Evolutionary conservation across 1,284 basidiomycete species (phyloP).

Genomic region (Mrakiaceae sp.): DNA sequence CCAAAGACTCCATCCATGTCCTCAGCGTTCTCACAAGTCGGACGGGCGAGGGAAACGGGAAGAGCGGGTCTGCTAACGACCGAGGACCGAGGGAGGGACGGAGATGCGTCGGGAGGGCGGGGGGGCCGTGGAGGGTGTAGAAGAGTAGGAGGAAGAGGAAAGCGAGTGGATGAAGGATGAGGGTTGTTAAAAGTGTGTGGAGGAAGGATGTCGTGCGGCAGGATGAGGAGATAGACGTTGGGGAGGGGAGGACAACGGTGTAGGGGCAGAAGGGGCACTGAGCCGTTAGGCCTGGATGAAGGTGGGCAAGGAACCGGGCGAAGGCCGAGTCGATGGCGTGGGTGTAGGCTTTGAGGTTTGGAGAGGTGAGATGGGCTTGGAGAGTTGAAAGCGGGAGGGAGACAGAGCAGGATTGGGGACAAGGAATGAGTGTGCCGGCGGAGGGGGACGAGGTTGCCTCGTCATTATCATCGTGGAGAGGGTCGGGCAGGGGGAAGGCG

Average conservation of each 20-base stretch:
- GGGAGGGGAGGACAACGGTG: background rate
- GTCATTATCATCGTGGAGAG: background rate
- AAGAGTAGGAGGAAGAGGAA: too few species aligned
- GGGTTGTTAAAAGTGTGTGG: background rate
- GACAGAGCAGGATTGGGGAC: slow-evolving; percentile 9
- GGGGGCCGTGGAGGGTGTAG: background rate
- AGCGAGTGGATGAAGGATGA: background rate
- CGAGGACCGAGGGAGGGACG: background rate
- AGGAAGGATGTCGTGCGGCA: too few species aligned
- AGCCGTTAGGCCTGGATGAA: background rate
- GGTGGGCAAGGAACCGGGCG: slow-evolving; percentile 1
- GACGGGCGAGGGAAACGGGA: too few species aligned
- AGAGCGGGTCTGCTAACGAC: background rate
- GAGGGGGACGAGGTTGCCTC: background rate
- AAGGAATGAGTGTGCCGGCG: slow-evolving; percentile 10
- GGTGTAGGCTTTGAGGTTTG: slow-evolving; percentile 3
- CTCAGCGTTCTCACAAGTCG: background rate
- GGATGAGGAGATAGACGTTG: background rate
- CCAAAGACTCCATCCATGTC: background rate
- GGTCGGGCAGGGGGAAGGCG: background rate
- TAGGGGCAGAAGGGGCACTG: slow-evolving; percentile 11
- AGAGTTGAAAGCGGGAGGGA: slow-evolving; percentile 6
- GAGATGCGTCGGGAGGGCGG: background rate
- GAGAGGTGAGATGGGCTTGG: background rate
- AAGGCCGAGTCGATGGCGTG: slow-evolving; percentile 3